phyloP scores from a whole-genome alignment of 495 filamentous ascomycete species.

The Bacidia rubella region DNA sequence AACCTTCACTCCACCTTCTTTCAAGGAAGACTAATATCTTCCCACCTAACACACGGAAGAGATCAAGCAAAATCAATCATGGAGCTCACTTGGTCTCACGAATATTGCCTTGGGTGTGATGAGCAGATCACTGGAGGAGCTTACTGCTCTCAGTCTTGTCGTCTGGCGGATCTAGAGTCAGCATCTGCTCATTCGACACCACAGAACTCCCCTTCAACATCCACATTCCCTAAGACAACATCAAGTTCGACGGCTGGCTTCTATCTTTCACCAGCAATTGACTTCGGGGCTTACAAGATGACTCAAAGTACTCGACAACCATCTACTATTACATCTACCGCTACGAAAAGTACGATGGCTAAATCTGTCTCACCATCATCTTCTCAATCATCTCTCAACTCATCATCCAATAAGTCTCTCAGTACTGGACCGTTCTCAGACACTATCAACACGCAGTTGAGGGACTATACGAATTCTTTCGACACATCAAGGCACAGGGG shows the following conservation, averaged over 20 bases:
- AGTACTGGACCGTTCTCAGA: constrained; percentile 47
- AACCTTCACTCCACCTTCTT: neutral
- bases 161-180: constrained; percentile 74
- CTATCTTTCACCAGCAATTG: constrained; percentile 56
- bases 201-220: constrained; percentile 33
- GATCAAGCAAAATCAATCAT: constrained; percentile 25
- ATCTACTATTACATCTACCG: constrained; percentile 23
- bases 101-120: constrained; percentile 93
- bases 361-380: constrained; percentile 59
- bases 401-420: constrained; percentile 52
- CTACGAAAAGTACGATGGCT: constrained; percentile 23
- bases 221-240: constrained; percentile 10
- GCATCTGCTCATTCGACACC: constrained; percentile 41
- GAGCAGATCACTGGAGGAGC: constrained; percentile 61
- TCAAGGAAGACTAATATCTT: neutral
- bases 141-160: constrained; percentile 91
- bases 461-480: constrained; percentile 76
- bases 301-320: constrained; percentile 19
- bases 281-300: constrained; percentile 43
- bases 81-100: constrained; percentile 75
- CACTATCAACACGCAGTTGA: constrained; percentile 65
- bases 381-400: constrained; percentile 75
- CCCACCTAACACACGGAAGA: neutral
- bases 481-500: constrained; percentile 62
- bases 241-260: constrained; percentile 33